Evolutionary conservation across 2,329 filamentous ascomycete genomes (phyloP), one percentile per base, ranked within the genome.

Genomic region (Calonectria pseudoreteaudii): DNA sequence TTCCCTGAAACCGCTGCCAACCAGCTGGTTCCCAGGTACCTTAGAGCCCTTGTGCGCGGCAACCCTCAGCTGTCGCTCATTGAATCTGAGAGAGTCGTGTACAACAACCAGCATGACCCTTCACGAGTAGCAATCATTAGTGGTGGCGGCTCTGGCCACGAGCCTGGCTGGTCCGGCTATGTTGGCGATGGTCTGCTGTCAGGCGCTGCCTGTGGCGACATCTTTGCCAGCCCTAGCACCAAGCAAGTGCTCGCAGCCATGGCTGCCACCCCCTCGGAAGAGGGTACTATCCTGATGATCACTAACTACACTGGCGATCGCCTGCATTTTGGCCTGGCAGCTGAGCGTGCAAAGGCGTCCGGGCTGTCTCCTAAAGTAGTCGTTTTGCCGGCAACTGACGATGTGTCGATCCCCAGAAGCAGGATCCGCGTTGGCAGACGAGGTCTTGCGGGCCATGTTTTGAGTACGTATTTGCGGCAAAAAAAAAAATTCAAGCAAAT

Each of bases 221-320:
- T 93, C 76, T 93, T 93, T 76, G 91, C 91, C 20, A 91, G 88
- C 9, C 91, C 91, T 0, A 91, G 89, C 72, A 91, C 91, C 14
- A 90, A 90, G 73, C 91, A 93, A 82, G 91, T 93, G 70, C 81
- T 92, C 11, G 88, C 91, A 1, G 91, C 87, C 8, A 88, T 93
- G 50, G 88, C 89, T 66, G 86, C 86, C 58, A 89, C 88, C 14
- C 90, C 88, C n/a, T 91, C 86, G 34, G 85, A 87, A 41, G 85
- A 84, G 78, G 91, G 91, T 47, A 89, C 88, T 3, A 88, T 93
- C 62, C 84, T 93, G 2, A 88, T 93, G 65, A 88, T 92, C 74
- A 92, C 90, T 58, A 93, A 93, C 82, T 92, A 93, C 81, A 92
- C 91, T 0, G 91, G 91, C 60, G 91, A 92, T 81, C 91, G 91